Evolutionary conservation across 169 alveolate genomes (phyloP), one percentile per base, ranked within the genome.

Genomic region (Eimeria acervulina): DNA sequence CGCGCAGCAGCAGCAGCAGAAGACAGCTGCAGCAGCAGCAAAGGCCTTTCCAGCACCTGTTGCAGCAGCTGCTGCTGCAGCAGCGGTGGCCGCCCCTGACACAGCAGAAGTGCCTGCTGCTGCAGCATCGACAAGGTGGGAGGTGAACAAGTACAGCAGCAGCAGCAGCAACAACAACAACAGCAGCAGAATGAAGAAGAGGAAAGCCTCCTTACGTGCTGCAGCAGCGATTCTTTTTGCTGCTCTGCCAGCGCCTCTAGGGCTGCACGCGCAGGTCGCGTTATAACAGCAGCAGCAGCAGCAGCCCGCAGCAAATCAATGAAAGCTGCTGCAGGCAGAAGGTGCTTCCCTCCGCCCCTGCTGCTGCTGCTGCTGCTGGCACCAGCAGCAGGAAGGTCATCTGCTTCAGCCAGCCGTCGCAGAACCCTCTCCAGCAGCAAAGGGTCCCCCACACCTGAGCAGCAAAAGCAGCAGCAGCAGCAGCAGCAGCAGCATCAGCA

Each of bases 381-480:
- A 17, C 21, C 59, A 51, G 2, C 74, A 26, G 74, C 84, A 10
- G 84, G 80, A 8, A 7, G 28, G 47, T 31, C 84, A n/a, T 31
- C 84, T 7, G 40, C 47, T 12, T 21, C 36, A 10, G 47, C 47
- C 6, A 72, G 84, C 52, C 84, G 84, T 44, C 21, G 84, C 84
- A 72, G 40, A 8, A 72, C 84, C 28, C 84, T 72, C 84, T 72
- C 84, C 52, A 72, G 84, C 1, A 72, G 42, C 84, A 72, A 72
- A 0, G 84, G 84, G 44, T 72, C 84, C 59, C 59, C 59, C 59
- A 51, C 59, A 51, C 59, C 59, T 51, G n/a, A n/a, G n/a, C n/a
- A n/a, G n/a, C n/a, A n/a, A n/a, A n/a, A n/a, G 59, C 59, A 51
- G 59, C 59, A 51, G 59, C 59, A 51, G 55, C 55, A 47, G 59